Evolutionary conservation across 2,329 filamentous ascomycete genomes (phyloP).

Genomic region (Trichoderma cornu-damae): DNA sequence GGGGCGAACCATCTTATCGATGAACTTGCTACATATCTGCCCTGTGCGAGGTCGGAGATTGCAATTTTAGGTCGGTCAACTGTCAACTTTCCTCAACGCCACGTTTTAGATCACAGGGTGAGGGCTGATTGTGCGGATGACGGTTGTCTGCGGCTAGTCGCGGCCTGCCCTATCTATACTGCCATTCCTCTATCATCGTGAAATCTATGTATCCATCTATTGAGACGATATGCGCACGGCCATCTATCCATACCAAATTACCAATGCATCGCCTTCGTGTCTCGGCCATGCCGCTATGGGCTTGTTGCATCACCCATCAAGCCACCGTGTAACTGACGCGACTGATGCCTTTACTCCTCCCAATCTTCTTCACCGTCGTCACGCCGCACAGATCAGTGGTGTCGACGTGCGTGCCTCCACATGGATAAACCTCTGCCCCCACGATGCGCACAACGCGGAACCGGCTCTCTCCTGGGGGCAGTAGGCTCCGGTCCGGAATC

Average conservation of each 20-base stretch:
- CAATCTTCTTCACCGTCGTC: slow-evolving; percentile 62
- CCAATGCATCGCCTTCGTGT: background rate
- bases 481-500: slow-evolving; percentile 45
- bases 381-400: slow-evolving; percentile 54
- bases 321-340: slow-evolving; percentile 46
- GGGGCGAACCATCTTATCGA: background rate
- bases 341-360: slow-evolving; percentile 57
- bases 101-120: slow-evolving; percentile 9
- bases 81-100: background rate
- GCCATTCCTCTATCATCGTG: background rate
- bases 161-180: background rate
- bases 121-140: background rate
- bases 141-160: background rate
- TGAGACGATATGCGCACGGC: too few species aligned
- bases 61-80: background rate
- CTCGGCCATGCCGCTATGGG: background rate
- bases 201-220: background rate
- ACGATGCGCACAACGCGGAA: slow-evolving; percentile 65
- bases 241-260: background rate
- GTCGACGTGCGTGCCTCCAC: slow-evolving; percentile 68
- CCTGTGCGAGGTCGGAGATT: slow-evolving; percentile 12
- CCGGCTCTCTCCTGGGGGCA: slow-evolving; percentile 46
- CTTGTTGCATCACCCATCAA: background rate
- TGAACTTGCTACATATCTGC: background rate
- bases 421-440: slow-evolving; percentile 65